These are phyloP conservation scores for Globisporangium radiosum DNA, from an alignment of 352 stramenopile genomes.

Conservation along the genomic window DNA sequence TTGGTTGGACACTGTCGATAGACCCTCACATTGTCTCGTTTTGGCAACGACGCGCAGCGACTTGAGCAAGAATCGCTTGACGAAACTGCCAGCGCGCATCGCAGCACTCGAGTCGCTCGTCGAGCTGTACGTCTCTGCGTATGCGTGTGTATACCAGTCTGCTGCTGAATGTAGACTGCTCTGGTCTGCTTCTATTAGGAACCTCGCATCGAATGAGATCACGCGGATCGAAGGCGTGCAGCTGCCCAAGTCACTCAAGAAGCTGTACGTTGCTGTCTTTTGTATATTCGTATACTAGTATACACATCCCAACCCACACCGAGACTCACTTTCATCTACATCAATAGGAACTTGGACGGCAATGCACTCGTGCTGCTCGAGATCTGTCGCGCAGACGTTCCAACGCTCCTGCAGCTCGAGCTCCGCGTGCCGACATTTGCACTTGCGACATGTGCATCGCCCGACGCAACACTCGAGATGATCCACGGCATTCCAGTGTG, in stretches of 20 bases:
- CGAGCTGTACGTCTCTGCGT: slow-evolving; percentile 33
- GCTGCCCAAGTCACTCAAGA: slow-evolving; percentile 46
- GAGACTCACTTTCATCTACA: too few relatives aligned
- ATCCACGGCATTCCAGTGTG: slow-evolving; percentile 8
- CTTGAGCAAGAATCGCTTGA: slow-evolving; percentile 50
- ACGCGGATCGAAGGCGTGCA: slow-evolving; percentile 35
- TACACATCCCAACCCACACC: too few relatives aligned
- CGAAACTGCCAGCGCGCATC: slow-evolving; percentile 34
- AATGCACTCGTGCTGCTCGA: slow-evolving; percentile 44
- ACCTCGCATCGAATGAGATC: slow-evolving; percentile 52
- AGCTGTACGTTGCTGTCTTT: slow-evolving; percentile 15
- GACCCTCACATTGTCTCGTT: neutral
- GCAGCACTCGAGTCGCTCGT: slow-evolving; percentile 38
- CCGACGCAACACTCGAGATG: neutral
- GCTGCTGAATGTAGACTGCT: neutral
- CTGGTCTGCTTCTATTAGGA: slow-evolving; percentile 21
- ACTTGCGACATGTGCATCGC: slow-evolving; percentile 15
- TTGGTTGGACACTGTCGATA: neutral
- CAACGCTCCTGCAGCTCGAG: slow-evolving; percentile 26
- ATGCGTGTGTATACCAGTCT: neutral
- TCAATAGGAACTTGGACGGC: slow-evolving; percentile 22
- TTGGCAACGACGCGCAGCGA: slow-evolving; percentile 22
- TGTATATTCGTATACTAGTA: too few relatives aligned
- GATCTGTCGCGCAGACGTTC: slow-evolving; percentile 37
- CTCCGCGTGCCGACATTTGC: slow-evolving; percentile 9